Evolutionary conservation across 305 asterid genomes (phyloP), one percentile per base, ranked within the genome.

Genomic region (Fraxinus latifolia): DNA sequence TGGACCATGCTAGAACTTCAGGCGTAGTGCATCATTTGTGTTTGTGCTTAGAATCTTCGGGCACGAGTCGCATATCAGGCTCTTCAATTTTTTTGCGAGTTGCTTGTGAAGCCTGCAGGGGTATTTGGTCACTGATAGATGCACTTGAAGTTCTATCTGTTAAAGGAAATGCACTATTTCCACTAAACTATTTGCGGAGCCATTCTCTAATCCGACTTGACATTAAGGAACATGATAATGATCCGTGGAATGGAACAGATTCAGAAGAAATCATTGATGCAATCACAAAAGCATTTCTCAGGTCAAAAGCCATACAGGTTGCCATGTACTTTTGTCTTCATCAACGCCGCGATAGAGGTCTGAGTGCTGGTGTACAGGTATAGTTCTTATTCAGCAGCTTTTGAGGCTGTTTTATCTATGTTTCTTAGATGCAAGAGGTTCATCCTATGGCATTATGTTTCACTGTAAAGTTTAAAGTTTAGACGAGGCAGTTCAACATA

Each of bases 71-170:
- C 86, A 90, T 91, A 86, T 91, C 98, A 81, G 98, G 97, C 81
- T 93, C 99, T 73, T 92, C 97, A 82, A 89, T 86, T 89, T 88
- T 93, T 88, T 80, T 93, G 87, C 92, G 97, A 87, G 97, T 96
- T 89, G 97, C 97, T 70, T 94, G 93, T 85, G 99, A 96, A 90
- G 95, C 95, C 79, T 96, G 96, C 89, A 86, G 93, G 87, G 97
- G 93, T 72, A 87, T 89, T 86, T 93, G 97, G 98, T 92, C 90
- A 76, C 92, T 96, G 83, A 82, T 96, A 34, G 95, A 92, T 82
- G 93, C 95, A 82, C 88, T 87, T 84, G 99, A 95, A 83, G 87
- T 89, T 86, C 91, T 89, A 70, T 91, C 90, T 77, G 79, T 74
- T 76, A 90, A 87, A 91, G 86, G 84, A 75, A 88, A 86, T 53